Evolutionary conservation across 148 eudicot genomes (phyloP).

Genomic region (Vaccinium macrocarpon): DNA sequence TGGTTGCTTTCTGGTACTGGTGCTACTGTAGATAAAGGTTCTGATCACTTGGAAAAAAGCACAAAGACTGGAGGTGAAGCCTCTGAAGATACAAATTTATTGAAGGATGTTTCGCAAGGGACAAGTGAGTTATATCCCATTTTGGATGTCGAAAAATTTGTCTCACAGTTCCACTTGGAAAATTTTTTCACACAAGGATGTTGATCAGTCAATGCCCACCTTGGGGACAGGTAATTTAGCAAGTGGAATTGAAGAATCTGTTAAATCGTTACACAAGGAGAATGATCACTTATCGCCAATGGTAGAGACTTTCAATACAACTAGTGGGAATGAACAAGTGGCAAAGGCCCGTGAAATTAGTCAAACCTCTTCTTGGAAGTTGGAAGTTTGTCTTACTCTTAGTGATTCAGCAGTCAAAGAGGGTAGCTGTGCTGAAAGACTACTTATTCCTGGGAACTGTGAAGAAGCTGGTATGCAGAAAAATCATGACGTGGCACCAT

Average conservation of each 20-base stretch:
- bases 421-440: slow-evolving; percentile 17
- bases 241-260: slow-evolving; percentile 18
- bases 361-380: slow-evolving; percentile 19
- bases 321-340: slow-evolving; percentile 22
- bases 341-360: slow-evolving; percentile 15
- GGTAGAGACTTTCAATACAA: slow-evolving; percentile 28
- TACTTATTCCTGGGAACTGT: slow-evolving; percentile 19
- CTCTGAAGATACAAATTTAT: slow-evolving; percentile 20
- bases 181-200: slow-evolving; percentile 13
- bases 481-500: slow-evolving; percentile 24
- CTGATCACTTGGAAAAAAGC: slow-evolving; percentile 20
- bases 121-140: slow-evolving; percentile 20
- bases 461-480: slow-evolving; percentile 23
- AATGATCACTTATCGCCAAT: slow-evolving; percentile 24
- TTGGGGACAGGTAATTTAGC: slow-evolving; percentile 29
- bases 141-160: slow-evolving; percentile 25
- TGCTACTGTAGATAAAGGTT: slow-evolving; percentile 10
- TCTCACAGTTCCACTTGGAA: slow-evolving; percentile 14
- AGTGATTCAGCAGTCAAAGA: slow-evolving; percentile 23
- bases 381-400: slow-evolving; percentile 19
- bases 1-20: slow-evolving; percentile 21
- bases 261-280: slow-evolving; percentile 16
- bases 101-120: slow-evolving; percentile 19
- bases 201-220: slow-evolving; percentile 27
- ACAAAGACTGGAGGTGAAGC: slow-evolving; percentile 19